A percentile compares a stretch with the other conserved stretches of the same genome.
Conservation (phyloP, 805 yeast species). For the Kuraishia ogatae region DNA sequence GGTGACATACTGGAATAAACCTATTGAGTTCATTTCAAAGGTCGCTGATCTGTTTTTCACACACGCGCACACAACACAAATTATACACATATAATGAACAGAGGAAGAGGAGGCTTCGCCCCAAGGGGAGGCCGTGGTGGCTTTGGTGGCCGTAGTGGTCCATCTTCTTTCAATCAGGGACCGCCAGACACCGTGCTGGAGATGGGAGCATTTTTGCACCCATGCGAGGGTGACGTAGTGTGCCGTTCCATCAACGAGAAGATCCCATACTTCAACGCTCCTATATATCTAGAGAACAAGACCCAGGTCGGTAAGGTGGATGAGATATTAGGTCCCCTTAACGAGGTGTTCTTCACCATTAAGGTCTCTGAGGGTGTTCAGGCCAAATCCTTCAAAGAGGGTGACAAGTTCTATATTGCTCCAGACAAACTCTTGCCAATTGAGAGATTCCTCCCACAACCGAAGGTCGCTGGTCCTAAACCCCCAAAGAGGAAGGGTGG, state of each 20-base stretch:
- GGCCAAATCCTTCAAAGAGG: conserved; percentile 86
- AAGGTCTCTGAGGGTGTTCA: conserved; percentile 96
- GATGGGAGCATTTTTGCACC: conserved; percentile 87
- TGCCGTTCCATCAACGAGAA: conserved; percentile 92
- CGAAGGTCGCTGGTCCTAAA: conserved; percentile 80
- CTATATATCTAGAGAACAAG: conserved; percentile 93
- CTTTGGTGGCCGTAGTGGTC: conserved; percentile 43
- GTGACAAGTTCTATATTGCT: conserved; percentile 93
- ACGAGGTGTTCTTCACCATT: conserved; percentile 95
- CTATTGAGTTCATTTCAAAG: neutral
- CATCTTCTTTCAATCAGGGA: conserved; percentile 65
- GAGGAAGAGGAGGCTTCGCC: conserved; percentile 55
- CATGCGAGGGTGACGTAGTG: conserved; percentile 95
- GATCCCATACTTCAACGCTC: conserved; percentile 97
- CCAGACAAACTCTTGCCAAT: conserved; percentile 92
- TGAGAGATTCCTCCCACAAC: conserved; percentile 95
- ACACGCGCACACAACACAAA: neutral
- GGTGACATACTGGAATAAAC: neutral
- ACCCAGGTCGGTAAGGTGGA: conserved; percentile 96
- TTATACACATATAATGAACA: conserved; percentile 35
- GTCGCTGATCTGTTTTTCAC: neutral
- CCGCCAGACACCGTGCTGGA: conserved; percentile 95
- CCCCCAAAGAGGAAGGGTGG: conserved; percentile 63
- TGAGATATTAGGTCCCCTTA: conserved; percentile 94
- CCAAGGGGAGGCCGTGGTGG: conserved; percentile 54